A percentile compares a stretch with the other conserved stretches of the same genome.
These are phyloP conservation scores for Arthrobotrys entomopaga DNA, from an alignment of 2,329 filamentous ascomycete species.

Conservation along the genomic window DNA sequence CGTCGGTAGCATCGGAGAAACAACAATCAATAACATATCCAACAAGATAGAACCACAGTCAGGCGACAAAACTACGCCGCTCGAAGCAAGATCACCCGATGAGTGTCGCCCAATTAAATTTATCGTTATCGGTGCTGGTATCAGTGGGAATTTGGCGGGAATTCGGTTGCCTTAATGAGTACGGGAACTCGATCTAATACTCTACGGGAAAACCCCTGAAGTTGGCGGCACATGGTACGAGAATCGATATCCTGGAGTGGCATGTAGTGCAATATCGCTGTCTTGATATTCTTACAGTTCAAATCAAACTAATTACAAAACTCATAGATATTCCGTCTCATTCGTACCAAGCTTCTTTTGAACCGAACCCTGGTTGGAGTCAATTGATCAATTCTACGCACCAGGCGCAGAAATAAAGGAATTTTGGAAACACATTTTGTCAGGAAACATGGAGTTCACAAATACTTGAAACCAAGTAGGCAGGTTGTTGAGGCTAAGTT, in stretches of 20 bases:
- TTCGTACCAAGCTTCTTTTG: slow-evolving; percentile 73
- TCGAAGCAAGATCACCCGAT: slow-evolving; percentile 40
- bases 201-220: slow-evolving; percentile 70
- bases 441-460: slow-evolving; percentile 64
- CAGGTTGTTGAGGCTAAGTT: slow-evolving; percentile 63
- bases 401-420: slow-evolving; percentile 65
- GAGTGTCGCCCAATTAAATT: slow-evolving; percentile 60
- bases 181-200: slow-evolving; percentile 59
- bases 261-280: slow-evolving; percentile 49
- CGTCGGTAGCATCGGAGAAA: slow-evolving; percentile 32
- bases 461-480: slow-evolving; percentile 65
- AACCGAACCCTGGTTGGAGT: slow-evolving; percentile 70
- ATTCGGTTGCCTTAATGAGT: slow-evolving; percentile 61
- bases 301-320: background rate
- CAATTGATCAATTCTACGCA: slow-evolving; percentile 70
- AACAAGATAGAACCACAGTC: slow-evolving; percentile 36
- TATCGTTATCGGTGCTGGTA: slow-evolving; percentile 62
- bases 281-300: too few relatives aligned
- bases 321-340: slow-evolving; percentile 67
- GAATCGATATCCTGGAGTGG: slow-evolving; percentile 70
- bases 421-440: slow-evolving; percentile 66
- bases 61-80: background rate
- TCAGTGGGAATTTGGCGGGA: slow-evolving; percentile 61
- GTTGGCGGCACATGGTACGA: slow-evolving; percentile 71
- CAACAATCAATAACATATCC: slow-evolving; percentile 10